phyloP scores from a whole-genome alignment of 805 yeast species.

The Saccharomycopsis microspora region DNA sequence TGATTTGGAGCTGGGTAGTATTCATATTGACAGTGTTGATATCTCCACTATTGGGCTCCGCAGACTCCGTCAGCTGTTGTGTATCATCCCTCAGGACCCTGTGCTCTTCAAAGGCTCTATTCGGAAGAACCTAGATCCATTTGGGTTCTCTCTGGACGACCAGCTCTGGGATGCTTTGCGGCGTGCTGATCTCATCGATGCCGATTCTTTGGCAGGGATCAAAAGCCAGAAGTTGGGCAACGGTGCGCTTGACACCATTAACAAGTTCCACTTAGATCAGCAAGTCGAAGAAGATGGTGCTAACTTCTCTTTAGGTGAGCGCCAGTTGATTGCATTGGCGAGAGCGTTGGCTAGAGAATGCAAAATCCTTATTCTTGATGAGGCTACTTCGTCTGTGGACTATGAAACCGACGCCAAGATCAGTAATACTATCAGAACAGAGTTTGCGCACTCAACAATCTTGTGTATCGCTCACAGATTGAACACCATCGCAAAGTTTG shows the following conservation, averaged over 20 bases:
- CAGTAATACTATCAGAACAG: constrained; percentile 64
- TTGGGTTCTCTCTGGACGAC: constrained; percentile 41
- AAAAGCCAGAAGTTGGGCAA: constrained; percentile 20
- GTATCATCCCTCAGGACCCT: constrained; percentile 88
- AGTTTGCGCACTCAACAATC: constrained; percentile 62
- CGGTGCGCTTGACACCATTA: constrained; percentile 16
- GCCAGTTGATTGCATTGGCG: constrained; percentile 67
- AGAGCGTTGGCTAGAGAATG: constrained; percentile 72
- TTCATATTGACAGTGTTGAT: constrained; percentile 60
- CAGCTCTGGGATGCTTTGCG: constrained; percentile 61
- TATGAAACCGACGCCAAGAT: constrained; percentile 77
- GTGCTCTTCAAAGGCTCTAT: constrained; percentile 73
- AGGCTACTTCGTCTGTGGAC: constrained; percentile 74
- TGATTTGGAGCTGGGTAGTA: constrained; percentile 43
- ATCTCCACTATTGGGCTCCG: constrained; percentile 52
- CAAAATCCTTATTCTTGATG: constrained; percentile 71
- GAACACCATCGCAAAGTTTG: constrained; percentile 62
- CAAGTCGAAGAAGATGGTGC: constrained; percentile 52
- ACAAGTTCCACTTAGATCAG: constrained; percentile 51
- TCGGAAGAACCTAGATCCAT: constrained; percentile 72
- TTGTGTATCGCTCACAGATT: constrained; percentile 84
- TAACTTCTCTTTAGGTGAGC: constrained; percentile 58
- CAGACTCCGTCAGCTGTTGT: constrained; percentile 58
- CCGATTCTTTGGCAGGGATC: too few relatives aligned
- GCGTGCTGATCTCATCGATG: constrained; percentile 38